A percentile compares a stretch with the other conserved stretches of the same genome.
These are phyloP conservation scores for Incumbomyces delicatus DNA, from an alignment of 2,329 filamentous ascomycete species.

Conservation along the genomic window DNA sequence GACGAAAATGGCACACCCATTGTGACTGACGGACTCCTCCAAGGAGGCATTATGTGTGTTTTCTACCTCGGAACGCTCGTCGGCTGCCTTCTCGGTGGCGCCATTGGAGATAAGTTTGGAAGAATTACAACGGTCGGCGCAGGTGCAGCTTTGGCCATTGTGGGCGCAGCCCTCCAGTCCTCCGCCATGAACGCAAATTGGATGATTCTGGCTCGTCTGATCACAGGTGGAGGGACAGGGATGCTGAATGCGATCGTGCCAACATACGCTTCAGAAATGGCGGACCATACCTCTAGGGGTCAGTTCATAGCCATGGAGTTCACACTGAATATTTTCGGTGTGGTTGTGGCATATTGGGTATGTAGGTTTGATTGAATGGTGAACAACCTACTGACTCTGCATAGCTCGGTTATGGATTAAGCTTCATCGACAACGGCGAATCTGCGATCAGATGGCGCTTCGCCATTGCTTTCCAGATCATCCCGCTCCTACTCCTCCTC, in stretches of 20 bases:
- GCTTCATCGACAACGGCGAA: slow-evolving; percentile 52
- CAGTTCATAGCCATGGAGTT: slow-evolving; percentile 64
- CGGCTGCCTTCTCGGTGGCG: slow-evolving; percentile 55
- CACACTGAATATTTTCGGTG: slow-evolving; percentile 53
- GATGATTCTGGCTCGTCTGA: slow-evolving; percentile 58
- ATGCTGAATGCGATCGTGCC: slow-evolving; percentile 62
- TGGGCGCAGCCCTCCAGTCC: slow-evolving; percentile 56
- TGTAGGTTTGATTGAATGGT: too few species aligned
- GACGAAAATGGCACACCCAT: slow-evolving; percentile 40
- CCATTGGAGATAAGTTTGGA: slow-evolving; percentile 53
- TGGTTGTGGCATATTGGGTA: slow-evolving; percentile 23
- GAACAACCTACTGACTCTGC: too few species aligned
- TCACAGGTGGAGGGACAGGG: slow-evolving; percentile 59
- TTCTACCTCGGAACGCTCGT: slow-evolving; percentile 53
- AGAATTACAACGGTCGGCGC: slow-evolving; percentile 55
- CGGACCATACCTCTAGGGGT: slow-evolving; percentile 57
- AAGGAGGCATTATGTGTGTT: slow-evolving; percentile 53
- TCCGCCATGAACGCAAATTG: slow-evolving; percentile 54
- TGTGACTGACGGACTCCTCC: slow-evolving; percentile 50
- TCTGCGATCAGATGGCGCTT: slow-evolving; percentile 58
- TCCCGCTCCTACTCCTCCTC: slow-evolving; percentile 51
- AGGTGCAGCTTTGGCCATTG: slow-evolving; percentile 47
- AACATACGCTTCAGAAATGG: slow-evolving; percentile 62
- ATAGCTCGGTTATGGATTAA: slow-evolving; percentile 37
- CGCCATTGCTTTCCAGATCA: slow-evolving; percentile 60